Base-by-base conservation (phyloP, 345 rosid species). In the Eucalyptus sideroxylon region DNA sequence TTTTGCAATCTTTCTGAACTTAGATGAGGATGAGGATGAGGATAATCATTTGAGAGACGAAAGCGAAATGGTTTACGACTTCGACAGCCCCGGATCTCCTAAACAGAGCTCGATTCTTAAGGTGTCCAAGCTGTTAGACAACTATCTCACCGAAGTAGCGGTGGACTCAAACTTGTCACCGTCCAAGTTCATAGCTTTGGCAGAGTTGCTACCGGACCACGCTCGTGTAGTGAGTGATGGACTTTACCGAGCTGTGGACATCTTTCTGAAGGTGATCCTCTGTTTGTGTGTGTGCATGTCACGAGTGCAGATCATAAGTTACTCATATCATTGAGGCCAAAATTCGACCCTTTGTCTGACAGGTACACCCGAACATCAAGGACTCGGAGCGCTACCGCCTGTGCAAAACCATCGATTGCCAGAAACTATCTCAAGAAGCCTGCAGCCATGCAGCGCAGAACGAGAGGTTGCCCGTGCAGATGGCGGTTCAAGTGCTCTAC, bases 361-460 rank as follows among this genome's bases (percentile, higher is more conserved):
- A 98, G 99, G 98, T 98, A 88, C 99, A 98, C 93, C 98, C 97
- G 12, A 96, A 94, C 89, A 95, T 97, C 14, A 97, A 97, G 92
- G 99, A 98, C 55, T 93, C 98, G 3, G 99, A 98, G 80, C 95
- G 98, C 21, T 95, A 97, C 92, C 88, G 99, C 50, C 98, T 98
- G 8, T 96, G 98, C 94, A 98, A 97, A 90, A 96, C 99, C 42
- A 98, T 97, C 60, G 99, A 98, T 91, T 95, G 97, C 87, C 99
- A 98, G 90, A 98, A 96, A 92, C 94, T 98, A 69, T 96, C 99
- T n/a, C 99, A 97, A 89, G 99, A 98, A 93, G 99, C 99, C 50
- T 98, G 99, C 92, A 96, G 99, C 93, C 99, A 98, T 30, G 99
- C 99, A 1, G 99, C 99, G 4, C 99, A 98, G 67, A 97, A 98